Evolutionary conservation across 805 yeast genomes (phyloP).

Genomic region (Saccharomyces eubayanus): DNA sequence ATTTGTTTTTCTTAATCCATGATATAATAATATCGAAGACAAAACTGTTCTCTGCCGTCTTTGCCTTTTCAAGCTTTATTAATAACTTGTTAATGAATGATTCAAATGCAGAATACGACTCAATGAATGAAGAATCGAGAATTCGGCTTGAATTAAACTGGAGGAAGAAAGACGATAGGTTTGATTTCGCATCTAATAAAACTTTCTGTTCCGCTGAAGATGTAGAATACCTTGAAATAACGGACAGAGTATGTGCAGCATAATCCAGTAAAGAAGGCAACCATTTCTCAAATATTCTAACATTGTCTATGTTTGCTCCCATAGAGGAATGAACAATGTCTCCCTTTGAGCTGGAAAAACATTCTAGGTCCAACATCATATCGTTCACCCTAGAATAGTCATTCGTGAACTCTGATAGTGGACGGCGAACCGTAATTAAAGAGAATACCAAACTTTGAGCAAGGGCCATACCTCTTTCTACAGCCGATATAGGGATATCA

Average conservation of each 20-base stretch:
- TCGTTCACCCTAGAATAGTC: constrained; percentile 13
- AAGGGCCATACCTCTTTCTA: constrained; percentile 68
- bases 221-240: constrained; percentile 3
- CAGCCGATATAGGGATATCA: constrained; percentile 65
- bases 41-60: constrained; percentile 34
- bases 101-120: constrained; percentile 22
- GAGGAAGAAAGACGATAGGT: constrained; percentile 2
- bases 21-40: constrained; percentile 39
- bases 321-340: constrained; percentile 13
- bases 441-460: constrained; percentile 61
- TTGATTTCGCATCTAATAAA: constrained; percentile 11
- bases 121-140: constrained; percentile 10
- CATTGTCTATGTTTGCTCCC: constrained; percentile 5
- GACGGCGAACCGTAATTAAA: constrained; percentile 45
- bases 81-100: constrained; percentile 21
- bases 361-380: constrained; percentile 18
- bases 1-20: constrained; percentile 35
- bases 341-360: constrained; percentile 13
- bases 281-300: constrained; percentile 21
- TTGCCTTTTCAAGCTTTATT: constrained; percentile 32
- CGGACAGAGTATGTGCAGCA: constrained; percentile 18
- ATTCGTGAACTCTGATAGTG: constrained; percentile 31
- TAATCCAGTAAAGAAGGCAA: constrained; percentile 31
- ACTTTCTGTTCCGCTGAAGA: constrained; percentile 9
- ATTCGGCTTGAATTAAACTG: constrained; percentile 2